phyloP scores from a whole-genome alignment of 75 land plant species.

The Cupressus sempervirens region DNA sequence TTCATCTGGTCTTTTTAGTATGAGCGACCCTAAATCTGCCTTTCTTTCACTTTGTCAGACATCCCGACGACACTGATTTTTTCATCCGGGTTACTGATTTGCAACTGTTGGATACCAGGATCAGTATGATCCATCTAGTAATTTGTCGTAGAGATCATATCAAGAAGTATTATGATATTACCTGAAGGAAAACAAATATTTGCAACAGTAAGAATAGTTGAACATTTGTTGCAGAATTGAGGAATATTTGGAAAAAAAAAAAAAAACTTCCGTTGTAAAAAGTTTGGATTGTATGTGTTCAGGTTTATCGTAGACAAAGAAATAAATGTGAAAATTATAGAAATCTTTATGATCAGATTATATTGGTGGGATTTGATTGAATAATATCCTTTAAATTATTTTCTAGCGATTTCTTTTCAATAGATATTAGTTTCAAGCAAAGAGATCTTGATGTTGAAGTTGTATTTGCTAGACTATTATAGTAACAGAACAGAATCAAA shows the following conservation, averaged over 20 bases:
- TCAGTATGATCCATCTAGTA: background rate
- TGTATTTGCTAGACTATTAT: too few species aligned
- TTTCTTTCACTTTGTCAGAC: too few species aligned
- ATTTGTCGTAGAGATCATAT: background rate
- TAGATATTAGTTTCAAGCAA: background rate
- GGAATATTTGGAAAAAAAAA: background rate
- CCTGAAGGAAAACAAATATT: background rate
- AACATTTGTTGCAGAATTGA: background rate
- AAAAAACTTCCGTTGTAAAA: background rate
- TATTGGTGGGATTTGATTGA: background rate
- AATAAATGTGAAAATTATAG: background rate
- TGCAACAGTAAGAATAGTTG: background rate
- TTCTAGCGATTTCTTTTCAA: background rate
- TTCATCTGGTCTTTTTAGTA: too few species aligned
- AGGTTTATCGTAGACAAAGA: background rate
- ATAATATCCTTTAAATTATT: background rate
- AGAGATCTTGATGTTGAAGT: background rate
- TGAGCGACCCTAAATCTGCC: too few species aligned
- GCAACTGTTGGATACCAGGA: background rate
- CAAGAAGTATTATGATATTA: background rate
- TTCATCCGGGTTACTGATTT: background rate
- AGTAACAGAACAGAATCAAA: too few species aligned
- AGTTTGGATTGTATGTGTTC: background rate
- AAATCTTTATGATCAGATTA: background rate
- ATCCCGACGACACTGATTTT: background rate